Percentiles rank a stretch among this genome's conserved stretches.
Conservation (phyloP, 164 flowering plant genomes). For the Paratinospora sagittata region DNA sequence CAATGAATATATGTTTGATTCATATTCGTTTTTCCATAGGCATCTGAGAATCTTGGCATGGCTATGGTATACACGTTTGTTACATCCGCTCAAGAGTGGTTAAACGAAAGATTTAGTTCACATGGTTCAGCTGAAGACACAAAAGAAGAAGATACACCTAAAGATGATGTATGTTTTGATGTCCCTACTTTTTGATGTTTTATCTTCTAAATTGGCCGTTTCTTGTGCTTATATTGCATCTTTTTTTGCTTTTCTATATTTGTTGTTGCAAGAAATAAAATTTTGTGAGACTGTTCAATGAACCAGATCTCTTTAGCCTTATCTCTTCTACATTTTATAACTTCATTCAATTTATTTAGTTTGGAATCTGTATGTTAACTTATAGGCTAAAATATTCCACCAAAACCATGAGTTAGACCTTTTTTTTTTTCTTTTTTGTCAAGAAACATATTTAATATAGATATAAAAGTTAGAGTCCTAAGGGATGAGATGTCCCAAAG, state of each 20-base stretch:
- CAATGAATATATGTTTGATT: slow-evolving; percentile 6
- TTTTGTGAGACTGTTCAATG: background rate
- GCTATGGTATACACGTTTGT: slow-evolving; percentile 96
- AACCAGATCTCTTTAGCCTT: background rate
- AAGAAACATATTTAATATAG: too few relatives aligned
- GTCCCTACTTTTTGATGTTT: slow-evolving; percentile 17
- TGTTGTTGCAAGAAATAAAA: too few relatives aligned
- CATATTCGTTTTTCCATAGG: slow-evolving; percentile 34
- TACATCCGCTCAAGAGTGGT: slow-evolving; percentile 88
- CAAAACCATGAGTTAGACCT: too few relatives aligned
- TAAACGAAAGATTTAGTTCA: slow-evolving; percentile 60
- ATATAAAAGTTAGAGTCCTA: too few relatives aligned
- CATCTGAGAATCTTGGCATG: slow-evolving; percentile 97
- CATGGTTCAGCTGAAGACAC: slow-evolving; percentile 27
- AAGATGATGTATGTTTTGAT: slow-evolving; percentile 70
- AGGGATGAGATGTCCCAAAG: too few relatives aligned
- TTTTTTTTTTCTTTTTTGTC: too few relatives aligned
- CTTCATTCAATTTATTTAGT: background rate
- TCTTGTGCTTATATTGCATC: background rate
- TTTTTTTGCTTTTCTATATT: background rate
- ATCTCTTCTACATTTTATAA: background rate
- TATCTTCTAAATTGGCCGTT: background rate
- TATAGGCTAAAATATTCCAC: too few relatives aligned
- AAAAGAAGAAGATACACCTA: slow-evolving; percentile 49
- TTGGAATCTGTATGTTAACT: too few relatives aligned